These are phyloP conservation scores for Neckera pumila DNA, from an alignment of 225 moss, liverwort and hornwort species.

Conservation along the genomic window DNA sequence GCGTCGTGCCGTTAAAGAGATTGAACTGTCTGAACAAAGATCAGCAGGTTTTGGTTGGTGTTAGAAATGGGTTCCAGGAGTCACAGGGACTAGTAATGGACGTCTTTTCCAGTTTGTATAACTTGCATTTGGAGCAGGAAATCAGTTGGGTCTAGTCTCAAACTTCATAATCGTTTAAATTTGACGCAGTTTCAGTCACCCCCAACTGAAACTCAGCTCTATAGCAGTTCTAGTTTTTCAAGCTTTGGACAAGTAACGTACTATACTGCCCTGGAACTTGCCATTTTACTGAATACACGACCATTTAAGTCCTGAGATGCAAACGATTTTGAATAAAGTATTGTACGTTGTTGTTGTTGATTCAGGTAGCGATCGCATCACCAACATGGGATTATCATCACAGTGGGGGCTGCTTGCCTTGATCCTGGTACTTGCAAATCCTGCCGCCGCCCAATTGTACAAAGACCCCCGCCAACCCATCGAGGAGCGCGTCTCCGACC, in stretches of 20 bases:
- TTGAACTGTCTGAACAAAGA: too few relatives aligned
- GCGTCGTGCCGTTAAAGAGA: not conserved
- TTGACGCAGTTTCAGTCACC: not conserved
- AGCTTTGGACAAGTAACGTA: not conserved
- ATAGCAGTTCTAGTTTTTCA: not conserved
- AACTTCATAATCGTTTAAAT: not conserved
- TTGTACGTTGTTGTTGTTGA: not conserved
- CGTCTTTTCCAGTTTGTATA: not conserved
- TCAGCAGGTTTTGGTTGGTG: not conserved
- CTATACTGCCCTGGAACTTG: too few relatives aligned
- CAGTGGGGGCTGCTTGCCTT: not conserved
- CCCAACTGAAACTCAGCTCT: not conserved
- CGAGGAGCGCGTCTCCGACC: constrained; percentile 41
- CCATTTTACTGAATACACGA: not conserved
- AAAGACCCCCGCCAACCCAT: constrained; percentile 41
- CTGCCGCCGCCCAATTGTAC: constrained; percentile 16
- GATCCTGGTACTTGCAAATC: not conserved
- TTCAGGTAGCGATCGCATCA: not conserved
- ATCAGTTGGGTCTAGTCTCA: not conserved
- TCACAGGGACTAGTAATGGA: not conserved
- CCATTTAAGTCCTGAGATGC: not conserved
- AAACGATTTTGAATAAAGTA: not conserved
- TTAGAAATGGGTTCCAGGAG: not conserved
- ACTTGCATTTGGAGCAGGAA: not conserved
- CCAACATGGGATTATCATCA: not conserved